Conservation (phyloP, 768 basidiomycete genomes). For the Rhizopogon vesiculosus region DNA sequence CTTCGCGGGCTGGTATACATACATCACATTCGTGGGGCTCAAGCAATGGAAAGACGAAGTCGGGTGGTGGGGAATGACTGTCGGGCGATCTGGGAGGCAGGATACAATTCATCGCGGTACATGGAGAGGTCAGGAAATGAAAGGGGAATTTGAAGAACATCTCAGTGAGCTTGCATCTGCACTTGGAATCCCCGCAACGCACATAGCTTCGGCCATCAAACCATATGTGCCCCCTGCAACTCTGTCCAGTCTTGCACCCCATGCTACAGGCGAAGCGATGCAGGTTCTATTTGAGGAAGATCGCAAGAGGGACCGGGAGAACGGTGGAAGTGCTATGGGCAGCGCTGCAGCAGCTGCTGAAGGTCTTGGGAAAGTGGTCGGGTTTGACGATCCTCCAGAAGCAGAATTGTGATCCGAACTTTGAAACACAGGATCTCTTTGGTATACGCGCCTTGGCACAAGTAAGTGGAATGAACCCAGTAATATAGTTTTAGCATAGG, state of each 20-base stretch:
- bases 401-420: background rate
- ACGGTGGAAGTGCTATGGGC: slow-evolving; percentile 22
- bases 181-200: slow-evolving; percentile 55
- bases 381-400: slow-evolving; percentile 38
- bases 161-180: slow-evolving; percentile 58
- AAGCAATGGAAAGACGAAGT: slow-evolving; percentile 46
- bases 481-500: too few relatives aligned
- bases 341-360: slow-evolving; percentile 25
- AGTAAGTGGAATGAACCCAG: too few relatives aligned
- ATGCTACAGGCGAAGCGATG: slow-evolving; percentile 42
- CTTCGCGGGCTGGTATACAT: slow-evolving; percentile 47
- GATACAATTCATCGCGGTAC: slow-evolving; percentile 4
- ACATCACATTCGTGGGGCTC: slow-evolving; percentile 37
- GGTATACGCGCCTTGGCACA: too few relatives aligned
- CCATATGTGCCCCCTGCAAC: slow-evolving; percentile 58
- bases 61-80: slow-evolving; percentile 47
- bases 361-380: slow-evolving; percentile 38
- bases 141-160: slow-evolving; percentile 43
- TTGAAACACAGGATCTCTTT: too few relatives aligned
- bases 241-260: slow-evolving; percentile 45
- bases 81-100: slow-evolving; percentile 7
- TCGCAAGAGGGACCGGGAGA: background rate
- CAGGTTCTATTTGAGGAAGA: slow-evolving; percentile 26
- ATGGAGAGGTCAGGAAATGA: background rate
- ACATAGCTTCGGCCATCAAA: slow-evolving; percentile 60